phyloP scores from a whole-genome alignment of 371 early-diverging fungal species.

The Mucor plumbeus region DNA sequence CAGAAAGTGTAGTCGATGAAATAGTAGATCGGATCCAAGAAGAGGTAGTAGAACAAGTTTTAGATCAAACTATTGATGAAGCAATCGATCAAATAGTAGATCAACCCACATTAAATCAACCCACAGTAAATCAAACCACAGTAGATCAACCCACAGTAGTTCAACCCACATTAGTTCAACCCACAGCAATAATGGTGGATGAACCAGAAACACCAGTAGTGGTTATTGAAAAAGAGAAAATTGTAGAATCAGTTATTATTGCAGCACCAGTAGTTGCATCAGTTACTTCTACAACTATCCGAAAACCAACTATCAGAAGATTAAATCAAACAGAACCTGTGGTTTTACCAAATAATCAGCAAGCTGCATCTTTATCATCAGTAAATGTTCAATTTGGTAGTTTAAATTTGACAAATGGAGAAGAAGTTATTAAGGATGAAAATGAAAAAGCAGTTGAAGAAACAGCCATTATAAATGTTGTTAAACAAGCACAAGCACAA shows the following conservation, averaged over 20 bases:
- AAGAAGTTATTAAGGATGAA: constrained; percentile 10
- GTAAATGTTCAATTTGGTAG: constrained; percentile 38
- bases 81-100: neutral
- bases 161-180: neutral
- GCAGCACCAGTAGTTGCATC: neutral
- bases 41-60: neutral
- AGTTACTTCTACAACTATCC: neutral
- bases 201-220: neutral
- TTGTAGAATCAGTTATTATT: neutral
- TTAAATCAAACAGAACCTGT: constrained; percentile 32
- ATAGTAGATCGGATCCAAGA: neutral
- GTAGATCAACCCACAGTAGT: neutral
- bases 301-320: constrained; percentile 21
- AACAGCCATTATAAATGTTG: constrained; percentile 1
- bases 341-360: constrained; percentile 27
- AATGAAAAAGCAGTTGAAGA: neutral
- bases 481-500: neutral
- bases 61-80: neutral
- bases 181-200: too few relatives aligned
- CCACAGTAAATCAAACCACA: too few relatives aligned
- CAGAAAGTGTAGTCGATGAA: neutral
- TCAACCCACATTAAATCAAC: neutral
- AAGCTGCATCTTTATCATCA: constrained; percentile 1
- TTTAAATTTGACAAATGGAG: constrained; percentile 19
- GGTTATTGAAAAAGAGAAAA: neutral